These are phyloP conservation scores for Athelia sp. DNA, from an alignment of 1,284 basidiomycete genomes.

Conservation along the genomic window DNA sequence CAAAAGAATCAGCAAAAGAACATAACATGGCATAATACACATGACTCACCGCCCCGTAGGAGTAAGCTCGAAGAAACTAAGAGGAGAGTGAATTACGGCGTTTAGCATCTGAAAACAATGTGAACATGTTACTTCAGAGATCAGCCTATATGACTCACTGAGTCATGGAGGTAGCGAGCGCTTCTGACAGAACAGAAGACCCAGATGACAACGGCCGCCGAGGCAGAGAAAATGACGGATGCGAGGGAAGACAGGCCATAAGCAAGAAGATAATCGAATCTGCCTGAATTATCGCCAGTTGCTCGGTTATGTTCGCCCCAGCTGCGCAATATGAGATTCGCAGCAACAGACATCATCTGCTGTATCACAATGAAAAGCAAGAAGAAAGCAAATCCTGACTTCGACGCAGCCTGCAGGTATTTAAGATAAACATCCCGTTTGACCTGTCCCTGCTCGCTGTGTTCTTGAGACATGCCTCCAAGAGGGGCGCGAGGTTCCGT, in stretches of 20 bases:
- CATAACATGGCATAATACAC: conserved; percentile 2
- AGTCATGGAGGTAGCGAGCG: conserved; percentile 73
- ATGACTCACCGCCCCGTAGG: conserved; percentile 65
- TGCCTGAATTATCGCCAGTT: conserved; percentile 52
- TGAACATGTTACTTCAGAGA: conserved; percentile 3
- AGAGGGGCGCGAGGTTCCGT: conserved; percentile 32
- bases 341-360: conserved; percentile 51
- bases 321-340: conserved; percentile 68
- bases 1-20: neutral
- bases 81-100: conserved; percentile 76
- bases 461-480: conserved; percentile 62
- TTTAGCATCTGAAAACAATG: conserved; percentile 55
- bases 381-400: conserved; percentile 65
- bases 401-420: conserved; percentile 81
- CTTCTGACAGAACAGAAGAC: conserved; percentile 77
- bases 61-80: conserved; percentile 86
- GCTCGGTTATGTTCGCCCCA: conserved; percentile 80
- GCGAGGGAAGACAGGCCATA: conserved; percentile 61
- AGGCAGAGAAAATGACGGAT: conserved; percentile 46
- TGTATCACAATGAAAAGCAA: conserved; percentile 50
- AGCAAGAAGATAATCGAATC: conserved; percentile 51
- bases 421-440: conserved; percentile 73
- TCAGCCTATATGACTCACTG: conserved; percentile 34
- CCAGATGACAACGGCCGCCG: conserved; percentile 65
- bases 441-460: conserved; percentile 80